Evolutionary conservation across 83 land plant genomes (phyloP), one percentile per base, ranked within the genome.

Genomic region (Thuja plicata): DNA sequence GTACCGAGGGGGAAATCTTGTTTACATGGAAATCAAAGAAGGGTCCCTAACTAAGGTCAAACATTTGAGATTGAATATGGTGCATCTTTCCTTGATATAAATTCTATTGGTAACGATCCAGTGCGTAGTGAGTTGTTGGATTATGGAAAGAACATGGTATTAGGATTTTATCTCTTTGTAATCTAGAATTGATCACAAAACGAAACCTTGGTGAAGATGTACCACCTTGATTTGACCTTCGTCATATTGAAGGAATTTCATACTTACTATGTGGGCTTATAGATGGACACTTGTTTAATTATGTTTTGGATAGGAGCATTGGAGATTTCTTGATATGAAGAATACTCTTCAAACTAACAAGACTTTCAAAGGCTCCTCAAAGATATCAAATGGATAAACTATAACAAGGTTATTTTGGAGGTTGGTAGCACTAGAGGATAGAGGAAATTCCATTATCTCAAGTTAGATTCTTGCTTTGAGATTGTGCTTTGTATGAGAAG

Each of bases 121-220:
- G 93, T 90, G 57, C 93, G 89, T 41, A 97, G 99, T 85, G 89
- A 92, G 15, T 96, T 16, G 99, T 99, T 89, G 99, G 99, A 87
- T 95, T 99, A 97, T 99, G 99, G 99, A 97, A 97, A 54, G 99
- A 99, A 87, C 95, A 96, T 45, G 97, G 97, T 89, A 99, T 97
- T 21, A 91, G 97, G 88, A 91, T 99, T 88, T 99, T 93, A 88
- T 95, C 99, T 3, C 95, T 99, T 87, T 99, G 99, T 76, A 92
- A 94, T 86, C 92, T 99, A 73, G 93, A 95, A 41, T 93, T 95
- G n/a, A 88, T 96, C 40, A 96, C 96, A 55, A 97, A 93, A 88
- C 94, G 95, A 82, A 90, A 88, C 85, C 88, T 99, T 86, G 99
- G 98, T 62, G 99, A 99, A 91, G 99, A 99, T 83, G 97, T 99